phyloP scores from a whole-genome alignment of 2,329 filamentous ascomycete species.

The Talaromyces verruculosus region DNA sequence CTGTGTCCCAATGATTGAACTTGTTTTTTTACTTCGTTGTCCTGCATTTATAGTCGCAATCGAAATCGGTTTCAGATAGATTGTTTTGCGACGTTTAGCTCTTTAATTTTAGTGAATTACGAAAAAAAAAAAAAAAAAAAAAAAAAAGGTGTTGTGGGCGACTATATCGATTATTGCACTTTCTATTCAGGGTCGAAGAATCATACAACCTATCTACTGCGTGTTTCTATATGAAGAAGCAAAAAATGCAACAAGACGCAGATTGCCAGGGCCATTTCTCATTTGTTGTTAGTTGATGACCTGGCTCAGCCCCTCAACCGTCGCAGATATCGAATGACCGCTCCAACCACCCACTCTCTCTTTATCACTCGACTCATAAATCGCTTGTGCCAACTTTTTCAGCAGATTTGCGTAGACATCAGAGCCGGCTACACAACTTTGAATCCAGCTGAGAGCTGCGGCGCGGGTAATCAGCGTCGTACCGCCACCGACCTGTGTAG shows the following conservation, averaged over 20 bases:
- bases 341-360: constrained; percentile 69
- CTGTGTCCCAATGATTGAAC: background rate
- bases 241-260: background rate
- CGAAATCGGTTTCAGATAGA: background rate
- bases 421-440: constrained; percentile 57
- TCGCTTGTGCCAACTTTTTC: constrained; percentile 57
- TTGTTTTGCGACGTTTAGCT: no score
- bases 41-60: background rate
- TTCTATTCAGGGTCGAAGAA: background rate
- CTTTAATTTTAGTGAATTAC: no score
- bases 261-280: no score
- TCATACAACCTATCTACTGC: background rate
- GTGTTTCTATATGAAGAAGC: background rate
- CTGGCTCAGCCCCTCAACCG: background rate
- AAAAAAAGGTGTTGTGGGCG: no score
- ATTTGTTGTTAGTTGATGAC: no score
- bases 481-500: constrained; percentile 68
- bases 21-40: background rate
- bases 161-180: background rate
- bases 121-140: no score
- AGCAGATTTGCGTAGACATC: constrained; percentile 48
- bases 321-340: constrained; percentile 44
- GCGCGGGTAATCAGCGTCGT: constrained; percentile 78
- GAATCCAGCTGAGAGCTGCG: constrained; percentile 73
- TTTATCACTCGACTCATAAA: constrained; percentile 66